Conservation (phyloP, 1,139 yeast genomes). For the Pichia sp. region DNA sequence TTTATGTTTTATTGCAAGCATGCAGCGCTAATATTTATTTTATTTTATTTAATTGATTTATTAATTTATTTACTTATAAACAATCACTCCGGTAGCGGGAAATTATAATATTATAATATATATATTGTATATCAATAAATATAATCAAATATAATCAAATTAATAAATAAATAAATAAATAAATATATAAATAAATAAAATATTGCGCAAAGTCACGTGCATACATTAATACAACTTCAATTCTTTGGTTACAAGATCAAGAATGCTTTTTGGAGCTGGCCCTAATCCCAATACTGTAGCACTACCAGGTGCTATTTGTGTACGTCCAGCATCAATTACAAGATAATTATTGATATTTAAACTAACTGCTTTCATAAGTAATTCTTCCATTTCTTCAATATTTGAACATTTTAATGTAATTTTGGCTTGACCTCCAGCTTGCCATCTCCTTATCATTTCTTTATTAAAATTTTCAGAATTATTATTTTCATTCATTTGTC, state of each 20-base stretch:
- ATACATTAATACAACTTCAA: constrained; percentile 57
- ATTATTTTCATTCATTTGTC: constrained; percentile 45
- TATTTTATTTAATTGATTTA: too few relatives aligned
- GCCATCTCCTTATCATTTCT: constrained; percentile 70
- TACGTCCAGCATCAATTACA: constrained; percentile 95
- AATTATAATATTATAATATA: too few relatives aligned
- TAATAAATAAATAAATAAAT: too few relatives aligned
- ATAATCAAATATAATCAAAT: too few relatives aligned
- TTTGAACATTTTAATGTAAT: constrained; percentile 73
- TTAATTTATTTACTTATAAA: too few relatives aligned
- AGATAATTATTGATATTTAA: constrained; percentile 72
- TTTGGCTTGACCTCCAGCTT: constrained; percentile 85
- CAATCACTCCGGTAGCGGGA: too few relatives aligned
- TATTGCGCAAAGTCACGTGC: too few relatives aligned
- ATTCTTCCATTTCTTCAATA: constrained; percentile 68
- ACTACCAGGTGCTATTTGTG: constrained; percentile 91
- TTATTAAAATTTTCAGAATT: constrained; percentile 43
- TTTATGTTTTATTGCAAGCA: too few relatives aligned
- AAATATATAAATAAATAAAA: too few relatives aligned
- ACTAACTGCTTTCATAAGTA: constrained; percentile 77
- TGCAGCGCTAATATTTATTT: too few relatives aligned
- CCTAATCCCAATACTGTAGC: constrained; percentile 94
- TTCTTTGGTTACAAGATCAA: constrained; percentile 77
- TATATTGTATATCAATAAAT: too few relatives aligned
- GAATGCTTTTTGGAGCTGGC: constrained; percentile 84